Base-by-base conservation (phyloP, 1,284 basidiomycete species). In the Ganoderma resinaceum region DNA sequence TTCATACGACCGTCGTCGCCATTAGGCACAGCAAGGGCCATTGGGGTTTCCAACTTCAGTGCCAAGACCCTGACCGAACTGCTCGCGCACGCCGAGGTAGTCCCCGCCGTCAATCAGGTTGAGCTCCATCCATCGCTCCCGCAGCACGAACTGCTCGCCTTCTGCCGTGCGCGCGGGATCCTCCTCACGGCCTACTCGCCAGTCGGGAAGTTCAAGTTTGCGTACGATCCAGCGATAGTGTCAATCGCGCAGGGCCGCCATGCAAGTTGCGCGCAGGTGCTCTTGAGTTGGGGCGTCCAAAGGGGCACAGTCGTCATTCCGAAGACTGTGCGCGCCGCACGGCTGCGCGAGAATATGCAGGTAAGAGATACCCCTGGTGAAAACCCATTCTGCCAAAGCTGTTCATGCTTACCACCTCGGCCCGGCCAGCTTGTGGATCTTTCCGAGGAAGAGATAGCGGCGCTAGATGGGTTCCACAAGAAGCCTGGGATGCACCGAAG, bases 21-120 rank as follows among this genome's bases (percentile, higher is more conserved):
- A 11, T n/a, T 38, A 71, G 67, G 70, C 20, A 75, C 74, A 76
- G 83, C 85, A 63, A 85, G 84, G 74, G 77, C 84, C 46, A 89
- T 91, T 68, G 89, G 89, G 33, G 84, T 91, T 31, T 89, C 86
- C 53, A 91, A 91, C 79, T 90, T 90, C 77, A 87, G 85, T 69
- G 82, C 87, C 68, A 84, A 85, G 77, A 83, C 80, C 20, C 77
- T 88, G 31, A 75, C 75, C 26, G 66, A 72, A 33, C 78, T 85
- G 12, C 79, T 87, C 12, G 70, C 75, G 2, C 74, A 80, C 12
- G 78, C 76, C 40, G 72, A 66, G 1, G 75, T 89, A 35, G 75
- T 86, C 0, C 87, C 87, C 0, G 87, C 85, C 4, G 80, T 81
- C 26, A 88, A 89, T 77, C 86, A 88, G 77, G 76, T 86, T 55